Base-by-base conservation (phyloP, 2,329 filamentous ascomycete species). In the Hypocrella siamensis region DNA sequence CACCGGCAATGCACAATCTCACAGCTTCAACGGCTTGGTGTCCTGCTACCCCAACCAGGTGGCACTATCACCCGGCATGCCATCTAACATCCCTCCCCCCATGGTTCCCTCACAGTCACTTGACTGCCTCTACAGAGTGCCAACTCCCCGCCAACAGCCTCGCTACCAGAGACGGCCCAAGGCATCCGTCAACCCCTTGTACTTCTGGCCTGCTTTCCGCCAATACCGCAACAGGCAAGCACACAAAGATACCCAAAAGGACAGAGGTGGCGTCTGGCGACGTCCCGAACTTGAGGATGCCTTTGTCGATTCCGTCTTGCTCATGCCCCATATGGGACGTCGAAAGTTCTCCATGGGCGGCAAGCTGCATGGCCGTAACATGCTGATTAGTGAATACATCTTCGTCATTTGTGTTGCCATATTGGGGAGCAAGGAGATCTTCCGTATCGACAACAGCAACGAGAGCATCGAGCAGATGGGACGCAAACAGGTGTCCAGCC, bases 371-470 rank as follows among this genome's bases (percentile, higher is more conserved):
- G 75, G 75, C 4, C 69, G 75, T 30, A 80, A 80, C 53, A 76
- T 78, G 65, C 61, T 80, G 34, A 78, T 80, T 44, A 69, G 65
- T 44, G 71, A 76, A 50, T 79, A 79, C 51, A 63, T 79, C 28
- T 78, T 57, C 35, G 47, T 50, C 31, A 52, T 58, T 33, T 57
- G 54, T 28, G 44, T 58, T 32, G 51, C 49, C 4, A 21, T 58
- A 7, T 46, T 58, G 3, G 54, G 54, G 8, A 56, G 53, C 49
- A 58, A 58, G 35, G 54, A 58, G 40, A 58, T 58, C 37, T 58
- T 58, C 36, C 48, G 54, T 31, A 57, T 58, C 42, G 54, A 58
- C 38, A 58, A 58, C 38, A 57, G 54, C 46, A 57, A 56, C 34
- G 54, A 58, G 33, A 57, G 54, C 39, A 57, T 57, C 31, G 54